Evolutionary conservation across 345 rosid species (phyloP), one percentile per base, ranked within the genome.

Genomic region (Toxicodendron radicans): DNA sequence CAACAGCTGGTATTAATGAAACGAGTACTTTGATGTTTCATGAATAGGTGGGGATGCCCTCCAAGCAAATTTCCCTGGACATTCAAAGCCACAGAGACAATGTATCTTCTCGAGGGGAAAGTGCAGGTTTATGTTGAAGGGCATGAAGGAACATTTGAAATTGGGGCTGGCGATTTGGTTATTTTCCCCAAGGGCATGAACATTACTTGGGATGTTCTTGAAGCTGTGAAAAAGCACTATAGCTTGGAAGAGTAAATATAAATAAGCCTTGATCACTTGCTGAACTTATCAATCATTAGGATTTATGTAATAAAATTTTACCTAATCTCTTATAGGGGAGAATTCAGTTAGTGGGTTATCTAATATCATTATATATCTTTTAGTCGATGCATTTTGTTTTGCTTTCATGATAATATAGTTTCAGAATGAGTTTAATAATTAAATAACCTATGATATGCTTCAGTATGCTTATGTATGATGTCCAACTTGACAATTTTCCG

Each of bases 101-200:
- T 83, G 82, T 85, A 85, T 75, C 45, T 83, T 17, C 72, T 85
- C 18, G 79, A 83, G 68, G 86, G 88, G 10, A 83, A 77, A 72
- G 88, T 83, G 67, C 73, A 38, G 43, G 85, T 85, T 52, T 27
- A 51, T 52, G 83, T 76, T 7, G 82, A 85, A 4, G 89, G 86
- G 24, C 32, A 68, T 7, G 85, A 83, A 65, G 88, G 72, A 24
- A 73, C 79, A 61, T 83, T 85, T 11, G 85, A 81, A 74, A 83
- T 85, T 24, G 74, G 82, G 32, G 79, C 83, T 11, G 85, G 88
- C 32, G 86, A 85, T 79, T 75, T 85, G 83, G 86, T 75, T 63
- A 78, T 83, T 11, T 85, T 85, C 41, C 86, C 89, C 10, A 75
- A 83, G 73, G 89, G 89, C 45, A 85, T 85, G 89, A 85, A 80